Evolutionary conservation across 2,329 filamentous ascomycete species (phyloP).

Genomic region (Aspergillus intermedius): DNA sequence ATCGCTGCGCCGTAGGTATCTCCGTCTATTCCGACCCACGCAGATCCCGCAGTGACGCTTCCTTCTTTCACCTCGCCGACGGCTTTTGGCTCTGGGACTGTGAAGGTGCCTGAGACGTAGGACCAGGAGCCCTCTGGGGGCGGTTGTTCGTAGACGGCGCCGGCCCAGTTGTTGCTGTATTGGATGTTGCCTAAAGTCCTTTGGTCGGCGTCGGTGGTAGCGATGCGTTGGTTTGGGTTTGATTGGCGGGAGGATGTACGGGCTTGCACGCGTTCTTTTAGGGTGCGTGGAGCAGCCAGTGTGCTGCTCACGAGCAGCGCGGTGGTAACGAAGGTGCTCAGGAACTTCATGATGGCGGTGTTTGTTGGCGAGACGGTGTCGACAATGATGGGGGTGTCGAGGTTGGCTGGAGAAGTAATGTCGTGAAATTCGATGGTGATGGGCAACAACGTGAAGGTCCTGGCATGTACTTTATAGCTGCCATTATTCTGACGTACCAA

Average conservation of each 20-base stretch:
- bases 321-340: conserved; percentile 13
- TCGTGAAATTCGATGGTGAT: neutral
- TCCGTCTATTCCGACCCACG: conserved; percentile 59
- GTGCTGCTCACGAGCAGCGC: conserved; percentile 17
- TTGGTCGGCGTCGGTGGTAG: conserved; percentile 4
- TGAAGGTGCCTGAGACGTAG: conserved; percentile 40
- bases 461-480: neutral
- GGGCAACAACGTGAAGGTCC: neutral
- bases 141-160: conserved; percentile 47
- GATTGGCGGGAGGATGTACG: conserved; percentile 22
- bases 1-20: conserved; percentile 51
- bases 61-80: conserved; percentile 27
- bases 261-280: conserved; percentile 23
- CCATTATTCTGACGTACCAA: neutral
- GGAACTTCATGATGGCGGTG: conserved; percentile 24
- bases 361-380: neutral
- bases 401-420: neutral
- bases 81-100: conserved; percentile 45
- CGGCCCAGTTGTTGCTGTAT: conserved; percentile 56
- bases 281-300: conserved; percentile 23
- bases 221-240: conserved; percentile 13
- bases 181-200: conserved; percentile 32
- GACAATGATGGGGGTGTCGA: neutral
- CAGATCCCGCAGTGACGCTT: conserved; percentile 44
- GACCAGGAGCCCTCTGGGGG: conserved; percentile 44